Percentiles rank a stretch among this genome's conserved stretches.
These are phyloP conservation scores for Sarocladium brachiariae DNA, from an alignment of 2,329 filamentous ascomycete genomes.

Conservation along the genomic window DNA sequence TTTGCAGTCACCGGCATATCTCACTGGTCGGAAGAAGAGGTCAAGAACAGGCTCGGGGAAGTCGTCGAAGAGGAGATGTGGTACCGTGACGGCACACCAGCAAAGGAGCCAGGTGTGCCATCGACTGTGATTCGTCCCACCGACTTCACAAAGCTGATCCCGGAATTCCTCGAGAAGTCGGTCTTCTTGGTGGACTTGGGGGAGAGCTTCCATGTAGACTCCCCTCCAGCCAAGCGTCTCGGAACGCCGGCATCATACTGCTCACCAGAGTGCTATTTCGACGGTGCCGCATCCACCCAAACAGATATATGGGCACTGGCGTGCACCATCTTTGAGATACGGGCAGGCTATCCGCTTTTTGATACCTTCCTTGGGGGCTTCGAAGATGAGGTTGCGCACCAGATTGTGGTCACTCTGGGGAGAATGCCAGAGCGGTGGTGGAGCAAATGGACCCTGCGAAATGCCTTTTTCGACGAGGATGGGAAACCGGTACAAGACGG, in stretches of 20 bases:
- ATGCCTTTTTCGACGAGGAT: conserved; percentile 5
- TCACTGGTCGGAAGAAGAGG: background rate
- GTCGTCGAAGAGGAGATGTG: background rate
- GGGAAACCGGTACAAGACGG: background rate
- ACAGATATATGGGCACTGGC: conserved; percentile 5
- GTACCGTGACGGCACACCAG: background rate
- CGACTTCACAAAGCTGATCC: background rate
- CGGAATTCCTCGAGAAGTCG: background rate
- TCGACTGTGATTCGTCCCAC: background rate
- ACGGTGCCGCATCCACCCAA: background rate
- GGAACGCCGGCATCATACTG: conserved; percentile 1
- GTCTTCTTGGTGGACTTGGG: background rate
- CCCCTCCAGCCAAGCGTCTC: background rate
- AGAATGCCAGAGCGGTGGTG: conserved; percentile 6
- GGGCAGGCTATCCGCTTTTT: conserved; percentile 1
- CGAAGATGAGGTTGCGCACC: background rate
- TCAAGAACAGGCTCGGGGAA: background rate
- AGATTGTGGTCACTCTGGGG: background rate
- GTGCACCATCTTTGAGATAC: conserved; percentile 5
- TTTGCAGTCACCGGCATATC: background rate
- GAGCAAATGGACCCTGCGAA: background rate
- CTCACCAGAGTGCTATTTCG: conserved; percentile 3
- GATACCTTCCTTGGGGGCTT: background rate
- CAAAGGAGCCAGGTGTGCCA: background rate
- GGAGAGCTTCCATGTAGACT: background rate